These are phyloP conservation scores for Pseudocercospora ulei DNA, from an alignment of 2,329 filamentous ascomycete genomes.

Conservation along the genomic window DNA sequence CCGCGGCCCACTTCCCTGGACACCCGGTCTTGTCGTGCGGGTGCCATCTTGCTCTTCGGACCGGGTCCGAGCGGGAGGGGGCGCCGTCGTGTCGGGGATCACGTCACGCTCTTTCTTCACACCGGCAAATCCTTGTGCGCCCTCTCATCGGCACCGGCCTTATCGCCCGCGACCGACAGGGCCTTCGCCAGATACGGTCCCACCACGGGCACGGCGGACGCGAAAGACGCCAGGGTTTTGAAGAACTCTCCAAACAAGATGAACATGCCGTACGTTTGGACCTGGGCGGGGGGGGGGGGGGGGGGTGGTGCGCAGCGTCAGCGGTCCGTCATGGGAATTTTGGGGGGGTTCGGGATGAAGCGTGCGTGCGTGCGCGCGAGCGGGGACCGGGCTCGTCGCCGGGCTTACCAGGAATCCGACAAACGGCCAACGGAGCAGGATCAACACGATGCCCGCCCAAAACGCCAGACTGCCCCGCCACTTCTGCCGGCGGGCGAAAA, in stretches of 20 bases:
- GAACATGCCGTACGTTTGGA: conserved; percentile 64
- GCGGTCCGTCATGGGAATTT: too few species aligned
- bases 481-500: conserved; percentile 92
- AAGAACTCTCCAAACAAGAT: conserved; percentile 94
- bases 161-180: conserved; percentile 64
- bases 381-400: too few species aligned
- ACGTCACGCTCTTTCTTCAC: conserved; percentile 40
- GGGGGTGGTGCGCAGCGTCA: too few species aligned
- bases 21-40: too few species aligned
- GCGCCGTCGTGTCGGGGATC: too few species aligned
- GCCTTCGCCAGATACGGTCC: conserved; percentile 72
- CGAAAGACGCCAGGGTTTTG: conserved; percentile 81
- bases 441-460: conserved; percentile 69
- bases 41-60: too few species aligned
- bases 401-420: conserved; percentile 67
- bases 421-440: conserved; percentile 81
- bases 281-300: too few species aligned
- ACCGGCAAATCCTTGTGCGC: conserved; percentile 71
- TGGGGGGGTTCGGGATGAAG: too few species aligned
- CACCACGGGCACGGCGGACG: conserved; percentile 70
- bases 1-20: too few species aligned
- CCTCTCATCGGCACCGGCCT: conserved; percentile 52
- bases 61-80: too few species aligned
- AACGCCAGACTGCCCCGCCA: conserved; percentile 85
- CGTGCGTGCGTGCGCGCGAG: too few species aligned